phyloP scores from a whole-genome alignment of 345 rosid species.

The Salix viminalis region DNA sequence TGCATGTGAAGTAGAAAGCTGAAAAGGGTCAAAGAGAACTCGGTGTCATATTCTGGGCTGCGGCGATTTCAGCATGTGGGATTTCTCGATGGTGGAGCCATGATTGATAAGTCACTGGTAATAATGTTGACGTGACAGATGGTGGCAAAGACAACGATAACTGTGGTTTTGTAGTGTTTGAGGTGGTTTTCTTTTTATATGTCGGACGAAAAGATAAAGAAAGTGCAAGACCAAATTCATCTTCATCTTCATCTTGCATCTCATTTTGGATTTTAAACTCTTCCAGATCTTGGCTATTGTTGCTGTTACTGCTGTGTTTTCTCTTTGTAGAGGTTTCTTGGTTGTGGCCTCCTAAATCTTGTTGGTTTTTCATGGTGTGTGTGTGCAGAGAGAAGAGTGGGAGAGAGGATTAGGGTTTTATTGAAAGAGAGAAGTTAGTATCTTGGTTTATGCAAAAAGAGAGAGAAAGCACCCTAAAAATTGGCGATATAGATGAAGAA shows the following conservation, averaged over 20 bases:
- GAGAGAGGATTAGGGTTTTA: neutral
- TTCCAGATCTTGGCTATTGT: neutral
- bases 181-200: neutral
- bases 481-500: neutral
- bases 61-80: neutral
- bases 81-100: neutral
- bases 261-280: neutral
- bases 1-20: constrained; percentile 8
- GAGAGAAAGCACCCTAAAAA: neutral
- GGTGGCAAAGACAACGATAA: neutral
- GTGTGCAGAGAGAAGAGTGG: neutral
- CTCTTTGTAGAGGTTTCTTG: constrained; percentile 4
- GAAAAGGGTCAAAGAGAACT: neutral
- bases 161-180: neutral
- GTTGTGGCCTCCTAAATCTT: neutral
- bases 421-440: neutral
- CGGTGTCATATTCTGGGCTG: neutral
- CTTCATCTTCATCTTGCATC: neutral
- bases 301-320: neutral
- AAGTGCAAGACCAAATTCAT: constrained; percentile 16
- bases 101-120: neutral
- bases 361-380: neutral
- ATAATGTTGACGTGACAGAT: neutral
- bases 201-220: constrained; percentile 1
- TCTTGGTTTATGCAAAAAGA: neutral